Conservation (phyloP, 2,329 filamentous ascomycete genomes). For the Geosmithia putterillii region DNA sequence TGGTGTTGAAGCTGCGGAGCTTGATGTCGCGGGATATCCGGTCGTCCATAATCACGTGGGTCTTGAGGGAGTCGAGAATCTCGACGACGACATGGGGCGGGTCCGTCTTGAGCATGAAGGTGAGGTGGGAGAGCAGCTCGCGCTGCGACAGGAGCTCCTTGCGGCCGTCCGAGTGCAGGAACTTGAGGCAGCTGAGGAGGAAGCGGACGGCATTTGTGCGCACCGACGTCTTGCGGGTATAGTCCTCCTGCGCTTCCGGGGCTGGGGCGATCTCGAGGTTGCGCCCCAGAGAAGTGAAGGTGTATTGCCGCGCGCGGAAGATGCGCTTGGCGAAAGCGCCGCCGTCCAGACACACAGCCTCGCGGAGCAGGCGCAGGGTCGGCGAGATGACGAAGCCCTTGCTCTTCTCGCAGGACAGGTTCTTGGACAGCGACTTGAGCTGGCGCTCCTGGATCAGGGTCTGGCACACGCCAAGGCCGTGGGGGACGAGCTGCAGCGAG, state of each 20-base stretch:
- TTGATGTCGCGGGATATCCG: constrained; percentile 64
- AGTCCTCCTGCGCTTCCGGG: constrained; percentile 35
- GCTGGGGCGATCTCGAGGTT: constrained; percentile 64
- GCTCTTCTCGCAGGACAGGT: constrained; percentile 65
- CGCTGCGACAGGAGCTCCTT: constrained; percentile 68
- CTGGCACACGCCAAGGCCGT: constrained; percentile 68
- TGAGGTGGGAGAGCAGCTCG: constrained; percentile 72
- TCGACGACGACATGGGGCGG: constrained; percentile 64
- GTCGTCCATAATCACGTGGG: constrained; percentile 61
- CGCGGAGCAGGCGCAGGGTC: constrained; percentile 71
- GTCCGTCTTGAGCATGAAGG: constrained; percentile 68
- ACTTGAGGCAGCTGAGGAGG: constrained; percentile 65
- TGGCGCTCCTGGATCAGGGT: constrained; percentile 72
- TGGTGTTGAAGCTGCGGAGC: constrained; percentile 61
- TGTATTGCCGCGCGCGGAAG: constrained; percentile 66
- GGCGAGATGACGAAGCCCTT: constrained; percentile 87
- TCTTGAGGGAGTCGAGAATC: constrained; percentile 58
- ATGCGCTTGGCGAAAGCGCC: constrained; percentile 67
- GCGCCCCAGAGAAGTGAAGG: constrained; percentile 66
- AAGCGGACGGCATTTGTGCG: constrained; percentile 76
- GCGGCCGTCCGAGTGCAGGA: constrained; percentile 66
- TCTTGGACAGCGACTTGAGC: constrained; percentile 66
- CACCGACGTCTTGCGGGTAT: constrained; percentile 61
- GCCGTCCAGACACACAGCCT: constrained; percentile 77
- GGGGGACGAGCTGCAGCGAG: constrained; percentile 59